These are phyloP conservation scores for Penicillium sp. DNA, from an alignment of 2,329 filamentous ascomycete genomes.

Conservation along the genomic window DNA sequence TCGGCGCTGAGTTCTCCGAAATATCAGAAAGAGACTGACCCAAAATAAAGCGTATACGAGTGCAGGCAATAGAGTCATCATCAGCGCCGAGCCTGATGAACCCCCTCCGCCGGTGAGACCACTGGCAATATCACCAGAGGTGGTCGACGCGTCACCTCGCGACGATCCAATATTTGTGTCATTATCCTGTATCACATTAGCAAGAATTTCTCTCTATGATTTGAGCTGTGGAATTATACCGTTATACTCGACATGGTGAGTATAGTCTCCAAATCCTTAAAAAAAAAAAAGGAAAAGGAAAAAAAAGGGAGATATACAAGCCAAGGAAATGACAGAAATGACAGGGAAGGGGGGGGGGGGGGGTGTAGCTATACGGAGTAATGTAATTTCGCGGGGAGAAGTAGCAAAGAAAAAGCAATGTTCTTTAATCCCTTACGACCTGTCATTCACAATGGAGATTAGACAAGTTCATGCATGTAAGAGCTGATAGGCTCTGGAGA, in stretches of 20 bases:
- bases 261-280: slow-evolving; percentile 1
- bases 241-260: slow-evolving; percentile 19
- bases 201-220: background rate
- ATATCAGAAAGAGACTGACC: slow-evolving; percentile 48
- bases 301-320: background rate
- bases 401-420: slow-evolving; percentile 7
- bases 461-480: background rate
- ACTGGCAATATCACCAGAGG: slow-evolving; percentile 32
- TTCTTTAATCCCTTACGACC: slow-evolving; percentile 22
- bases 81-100: slow-evolving; percentile 52
- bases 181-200: slow-evolving; percentile 32
- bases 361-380: slow-evolving; percentile 2
- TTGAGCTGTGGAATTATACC: slow-evolving; percentile 4
- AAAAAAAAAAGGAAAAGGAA: fast-evolving
- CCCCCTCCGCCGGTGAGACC: slow-evolving; percentile 38
- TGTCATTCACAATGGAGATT: slow-evolving; percentile 25
- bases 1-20: slow-evolving; percentile 46
- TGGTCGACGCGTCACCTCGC: slow-evolving; percentile 41
- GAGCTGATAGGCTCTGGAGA: slow-evolving; percentile 20
- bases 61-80: slow-evolving; percentile 52
- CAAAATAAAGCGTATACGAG: slow-evolving; percentile 47
- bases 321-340: slow-evolving; percentile 1
- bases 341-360: background rate
- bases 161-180: slow-evolving; percentile 46
- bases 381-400: slow-evolving; percentile 12